Base-by-base conservation (phyloP, 2,329 filamentous ascomycete genomes). In the Thielaviopsis populi region DNA sequence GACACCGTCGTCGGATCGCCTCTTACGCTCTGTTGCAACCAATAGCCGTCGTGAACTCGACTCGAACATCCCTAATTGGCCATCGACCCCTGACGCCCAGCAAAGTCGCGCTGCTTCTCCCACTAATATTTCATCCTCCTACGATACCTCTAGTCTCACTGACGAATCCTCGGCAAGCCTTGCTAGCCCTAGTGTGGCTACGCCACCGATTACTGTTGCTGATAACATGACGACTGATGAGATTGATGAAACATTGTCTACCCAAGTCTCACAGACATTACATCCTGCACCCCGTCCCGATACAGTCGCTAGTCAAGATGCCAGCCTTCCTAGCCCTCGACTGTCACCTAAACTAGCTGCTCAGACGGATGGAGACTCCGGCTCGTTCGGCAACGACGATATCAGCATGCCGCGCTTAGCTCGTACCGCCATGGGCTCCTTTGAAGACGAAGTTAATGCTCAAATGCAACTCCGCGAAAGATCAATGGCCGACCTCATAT, bases 261-360 rank as follows among this genome's bases (percentile, higher is more conserved):
- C 22, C 42, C 43, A 43, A 19, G 24, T 61, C 5, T 46, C 59
- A 5, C 59, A 41, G 13, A 24, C 59, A 17, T 61, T 46, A 46
- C 59, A 61, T 46, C 33, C 59, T 19, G 41, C 33, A 30, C 43
- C 59, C 48, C 59, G 59, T 13, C 41, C 59, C 33, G 59, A 61
- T 61, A 41, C 42, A 6, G 59, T 61, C 19, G 59, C 59, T 46
- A 61, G 86, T 46, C 88, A 94, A 72, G 92, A 96, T 77, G 90
- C 89, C 68, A 96, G 90, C 74, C 79, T 99, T 67, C 94, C 94
- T 62, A 99, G 94, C 73, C 94, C 94, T 41, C 91, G 94, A 70
- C 76, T 99, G 64, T 99, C 94, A 30, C 94, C 94, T 3, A 95
- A 92, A 5, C 83, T 95, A 66, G 89, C 89, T 69, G 88, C 92